Conservation (phyloP, 805 yeast genomes). For the Starmerella geochares region DNA sequence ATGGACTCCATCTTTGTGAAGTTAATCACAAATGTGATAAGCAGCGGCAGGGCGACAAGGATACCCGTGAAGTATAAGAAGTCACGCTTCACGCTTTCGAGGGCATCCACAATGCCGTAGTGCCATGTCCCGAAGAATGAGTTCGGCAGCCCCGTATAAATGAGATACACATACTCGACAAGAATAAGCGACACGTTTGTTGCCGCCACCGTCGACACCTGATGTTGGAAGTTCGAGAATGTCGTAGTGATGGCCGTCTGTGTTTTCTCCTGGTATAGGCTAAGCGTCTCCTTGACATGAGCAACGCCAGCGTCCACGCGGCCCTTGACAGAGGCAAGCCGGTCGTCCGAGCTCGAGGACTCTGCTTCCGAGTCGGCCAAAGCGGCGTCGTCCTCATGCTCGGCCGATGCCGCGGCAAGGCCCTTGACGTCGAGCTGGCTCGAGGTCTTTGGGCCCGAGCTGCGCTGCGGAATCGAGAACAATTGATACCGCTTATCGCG, state of each 20-base stretch:
- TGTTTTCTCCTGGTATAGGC: slow-evolving; percentile 1
- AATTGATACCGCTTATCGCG: slow-evolving; percentile 5
- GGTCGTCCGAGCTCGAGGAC: not conserved
- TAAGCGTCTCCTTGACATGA: not conserved
- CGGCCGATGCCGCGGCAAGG: too few relatives aligned
- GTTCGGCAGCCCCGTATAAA: slow-evolving; percentile 3
- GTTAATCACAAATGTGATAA: slow-evolving; percentile 29
- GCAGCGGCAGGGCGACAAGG: slow-evolving; percentile 28
- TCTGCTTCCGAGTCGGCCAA: not conserved
- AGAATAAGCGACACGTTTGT: slow-evolving; percentile 9
- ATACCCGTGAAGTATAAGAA: slow-evolving; percentile 4
- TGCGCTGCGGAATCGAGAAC: not conserved
- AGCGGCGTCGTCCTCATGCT: not conserved
- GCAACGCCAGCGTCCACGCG: slow-evolving; percentile 1
- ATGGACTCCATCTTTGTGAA: slow-evolving; percentile 26
- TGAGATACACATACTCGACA: slow-evolving; percentile 9
- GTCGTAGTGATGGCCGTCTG: not conserved
- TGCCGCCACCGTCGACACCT: slow-evolving; percentile 10
- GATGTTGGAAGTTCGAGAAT: slow-evolving; percentile 7
- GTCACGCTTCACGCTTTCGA: not conserved
- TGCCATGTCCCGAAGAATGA: not conserved
- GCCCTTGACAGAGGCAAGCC: not conserved
- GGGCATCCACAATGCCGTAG: not conserved
- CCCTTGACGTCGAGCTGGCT: too few relatives aligned
- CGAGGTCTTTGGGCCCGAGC: not conserved